These are phyloP conservation scores for Mycena pura DNA, from an alignment of 768 basidiomycete species.

Conservation along the genomic window DNA sequence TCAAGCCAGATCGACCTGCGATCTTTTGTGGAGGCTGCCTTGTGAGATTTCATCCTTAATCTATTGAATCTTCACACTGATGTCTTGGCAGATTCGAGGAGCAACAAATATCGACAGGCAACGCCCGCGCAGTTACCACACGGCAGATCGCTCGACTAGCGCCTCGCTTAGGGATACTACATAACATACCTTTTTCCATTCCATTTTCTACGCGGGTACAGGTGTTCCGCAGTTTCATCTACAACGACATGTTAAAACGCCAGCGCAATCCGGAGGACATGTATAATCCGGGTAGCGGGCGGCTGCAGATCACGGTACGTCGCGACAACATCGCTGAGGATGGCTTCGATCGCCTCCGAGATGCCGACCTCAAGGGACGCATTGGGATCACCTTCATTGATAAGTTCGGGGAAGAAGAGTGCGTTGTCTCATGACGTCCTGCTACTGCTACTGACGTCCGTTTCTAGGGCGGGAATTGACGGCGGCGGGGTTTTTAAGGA, in stretches of 20 bases:
- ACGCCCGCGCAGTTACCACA: slow-evolving; percentile 51
- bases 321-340: slow-evolving; percentile 85
- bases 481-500: slow-evolving; percentile 99
- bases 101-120: slow-evolving; percentile 48
- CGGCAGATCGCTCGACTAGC: slow-evolving; percentile 78
- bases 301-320: slow-evolving; percentile 62
- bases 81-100: slow-evolving; percentile 67
- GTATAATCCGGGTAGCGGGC: slow-evolving; percentile 25
- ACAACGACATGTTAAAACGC: slow-evolving; percentile 56
- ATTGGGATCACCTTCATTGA: slow-evolving; percentile 94
- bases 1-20: slow-evolving; percentile 52
- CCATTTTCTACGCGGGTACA: slow-evolving; percentile 91
- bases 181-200: slow-evolving; percentile 95
- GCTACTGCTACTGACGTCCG: slow-evolving; percentile 9
- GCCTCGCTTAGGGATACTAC: slow-evolving; percentile 87
- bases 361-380: slow-evolving; percentile 79
- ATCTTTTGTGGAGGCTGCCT: slow-evolving; percentile 85
- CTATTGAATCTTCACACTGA: background rate
- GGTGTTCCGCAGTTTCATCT: slow-evolving; percentile 87
- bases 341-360: slow-evolving; percentile 84
- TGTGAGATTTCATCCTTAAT: slow-evolving; percentile 53
- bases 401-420: slow-evolving; percentile 87
- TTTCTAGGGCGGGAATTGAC: slow-evolving; percentile 83
- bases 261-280: slow-evolving; percentile 26
- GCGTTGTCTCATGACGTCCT: slow-evolving; percentile 36